phyloP scores from a whole-genome alignment of 495 filamentous ascomycete genomes.

The Lineolata rhizophorae region DNA sequence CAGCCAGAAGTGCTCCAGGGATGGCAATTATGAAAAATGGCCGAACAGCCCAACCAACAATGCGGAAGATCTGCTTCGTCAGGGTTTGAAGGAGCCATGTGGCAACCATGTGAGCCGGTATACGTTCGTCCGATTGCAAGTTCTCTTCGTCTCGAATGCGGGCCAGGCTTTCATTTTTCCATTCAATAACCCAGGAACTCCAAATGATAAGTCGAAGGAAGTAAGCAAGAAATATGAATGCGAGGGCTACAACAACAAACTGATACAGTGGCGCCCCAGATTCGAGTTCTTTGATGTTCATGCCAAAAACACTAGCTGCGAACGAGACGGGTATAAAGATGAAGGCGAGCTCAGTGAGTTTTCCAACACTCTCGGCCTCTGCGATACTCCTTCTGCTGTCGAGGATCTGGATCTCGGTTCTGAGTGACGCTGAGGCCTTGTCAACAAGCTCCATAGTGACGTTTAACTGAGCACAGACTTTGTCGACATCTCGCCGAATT shows the following conservation, averaged over 20 bases:
- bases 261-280: not conserved
- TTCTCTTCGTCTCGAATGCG: not conserved
- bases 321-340: constrained; percentile 14
- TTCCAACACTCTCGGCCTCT: constrained; percentile 12
- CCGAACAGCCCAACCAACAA: no score
- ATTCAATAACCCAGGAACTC: not conserved
- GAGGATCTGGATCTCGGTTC: constrained; percentile 11
- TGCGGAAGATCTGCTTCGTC: not conserved
- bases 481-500: no score
- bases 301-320: constrained; percentile 11
- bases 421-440: not conserved
- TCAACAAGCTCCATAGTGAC: no score
- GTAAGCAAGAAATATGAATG: not conserved
- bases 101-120: not conserved
- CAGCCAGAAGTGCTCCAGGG: no score
- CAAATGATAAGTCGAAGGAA: not conserved
- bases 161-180: not conserved
- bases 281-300: constrained; percentile 9
- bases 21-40: no score
- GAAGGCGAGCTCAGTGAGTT: constrained; percentile 14
- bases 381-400: constrained; percentile 11
- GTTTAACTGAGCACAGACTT: no score
- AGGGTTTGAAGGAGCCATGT: not conserved
- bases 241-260: not conserved
- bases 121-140: not conserved